Evolutionary conservation across 192 early-diverging fungal species (phyloP).

Genomic region (Umbelopsis ramanniana): DNA sequence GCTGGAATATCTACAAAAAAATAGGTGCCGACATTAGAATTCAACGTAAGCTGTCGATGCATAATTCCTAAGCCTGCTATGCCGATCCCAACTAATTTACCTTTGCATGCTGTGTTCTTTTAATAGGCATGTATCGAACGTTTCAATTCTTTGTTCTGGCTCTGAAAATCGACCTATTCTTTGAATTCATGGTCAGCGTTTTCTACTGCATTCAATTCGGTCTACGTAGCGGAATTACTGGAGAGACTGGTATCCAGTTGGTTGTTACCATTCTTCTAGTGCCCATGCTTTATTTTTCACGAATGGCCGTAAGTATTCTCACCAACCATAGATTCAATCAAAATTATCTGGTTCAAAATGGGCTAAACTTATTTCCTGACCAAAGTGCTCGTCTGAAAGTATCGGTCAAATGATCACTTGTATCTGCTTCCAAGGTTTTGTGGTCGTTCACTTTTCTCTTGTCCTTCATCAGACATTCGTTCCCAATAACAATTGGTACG

Average conservation of each 20-base stretch:
- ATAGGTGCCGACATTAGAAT: conserved; percentile 68
- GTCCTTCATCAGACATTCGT: conserved; percentile 34
- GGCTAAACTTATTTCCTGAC: neutral
- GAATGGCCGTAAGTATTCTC: conserved; percentile 36
- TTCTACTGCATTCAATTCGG: conserved; percentile 56
- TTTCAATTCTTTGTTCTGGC: conserved; percentile 83
- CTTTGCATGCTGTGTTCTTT: neutral
- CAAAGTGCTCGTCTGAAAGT: conserved; percentile 39
- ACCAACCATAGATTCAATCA: too few species aligned
- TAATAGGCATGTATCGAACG: conserved; percentile 56
- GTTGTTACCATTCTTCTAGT: conserved; percentile 31
- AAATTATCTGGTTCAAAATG: too few species aligned
- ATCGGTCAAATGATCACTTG: conserved; percentile 34
- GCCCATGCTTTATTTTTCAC: conserved; percentile 43
- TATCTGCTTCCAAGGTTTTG: conserved; percentile 34
- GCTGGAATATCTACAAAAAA: conserved; percentile 69
- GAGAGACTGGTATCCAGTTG: conserved; percentile 35
- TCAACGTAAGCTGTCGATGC: conserved; percentile 48
- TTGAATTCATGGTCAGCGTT: conserved; percentile 70
- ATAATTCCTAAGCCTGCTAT: neutral
- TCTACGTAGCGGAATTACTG: conserved; percentile 28
- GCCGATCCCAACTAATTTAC: neutral
- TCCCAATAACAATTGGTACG: conserved; percentile 41
- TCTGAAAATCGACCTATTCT: conserved; percentile 83
- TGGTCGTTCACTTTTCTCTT: conserved; percentile 36